Conservation (phyloP, 768 basidiomycete genomes). For the Tylopilus cervinicoccineus region DNA sequence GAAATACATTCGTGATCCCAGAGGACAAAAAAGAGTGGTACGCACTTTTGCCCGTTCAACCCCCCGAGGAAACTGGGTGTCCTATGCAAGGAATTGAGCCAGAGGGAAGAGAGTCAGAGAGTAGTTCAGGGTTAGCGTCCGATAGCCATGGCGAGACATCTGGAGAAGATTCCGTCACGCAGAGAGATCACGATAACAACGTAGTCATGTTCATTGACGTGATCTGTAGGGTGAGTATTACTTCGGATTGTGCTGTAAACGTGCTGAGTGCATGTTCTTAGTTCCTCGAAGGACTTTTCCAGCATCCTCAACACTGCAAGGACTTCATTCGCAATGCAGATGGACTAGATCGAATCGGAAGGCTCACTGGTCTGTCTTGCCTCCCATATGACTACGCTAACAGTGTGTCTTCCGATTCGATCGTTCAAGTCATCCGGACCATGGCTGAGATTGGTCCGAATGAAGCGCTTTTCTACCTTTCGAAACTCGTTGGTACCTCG, state of each 20-base stretch:
- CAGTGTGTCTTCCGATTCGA: constrained; percentile 79
- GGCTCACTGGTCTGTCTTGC: constrained; percentile 78
- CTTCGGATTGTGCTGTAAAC: background rate
- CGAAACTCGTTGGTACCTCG: constrained; percentile 65
- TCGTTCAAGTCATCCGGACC: constrained; percentile 84
- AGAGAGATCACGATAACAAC: constrained; percentile 66
- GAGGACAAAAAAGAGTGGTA: constrained; percentile 68
- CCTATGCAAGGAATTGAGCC: constrained; percentile 48
- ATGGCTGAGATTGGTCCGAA: constrained; percentile 84
- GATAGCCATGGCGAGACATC: constrained; percentile 13
- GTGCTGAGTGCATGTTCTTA: constrained; percentile 26
- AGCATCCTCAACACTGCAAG: constrained; percentile 82
- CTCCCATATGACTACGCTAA: constrained; percentile 87
- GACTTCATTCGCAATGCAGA: constrained; percentile 81
- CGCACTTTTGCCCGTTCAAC: constrained; percentile 38
- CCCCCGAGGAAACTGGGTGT: constrained; percentile 28
- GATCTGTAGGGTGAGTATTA: constrained; percentile 62
- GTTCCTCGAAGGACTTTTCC: constrained; percentile 95
- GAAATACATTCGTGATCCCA: constrained; percentile 52
- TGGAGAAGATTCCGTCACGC: constrained; percentile 32
- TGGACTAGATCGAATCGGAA: constrained; percentile 69
- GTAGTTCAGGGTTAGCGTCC: constrained; percentile 16
- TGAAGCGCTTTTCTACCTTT: constrained; percentile 68
- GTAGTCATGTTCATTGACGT: constrained; percentile 78
- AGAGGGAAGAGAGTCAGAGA: constrained; percentile 17